Conservation (phyloP, 2,329 filamentous ascomycete species). For the Phoma sp. region DNA sequence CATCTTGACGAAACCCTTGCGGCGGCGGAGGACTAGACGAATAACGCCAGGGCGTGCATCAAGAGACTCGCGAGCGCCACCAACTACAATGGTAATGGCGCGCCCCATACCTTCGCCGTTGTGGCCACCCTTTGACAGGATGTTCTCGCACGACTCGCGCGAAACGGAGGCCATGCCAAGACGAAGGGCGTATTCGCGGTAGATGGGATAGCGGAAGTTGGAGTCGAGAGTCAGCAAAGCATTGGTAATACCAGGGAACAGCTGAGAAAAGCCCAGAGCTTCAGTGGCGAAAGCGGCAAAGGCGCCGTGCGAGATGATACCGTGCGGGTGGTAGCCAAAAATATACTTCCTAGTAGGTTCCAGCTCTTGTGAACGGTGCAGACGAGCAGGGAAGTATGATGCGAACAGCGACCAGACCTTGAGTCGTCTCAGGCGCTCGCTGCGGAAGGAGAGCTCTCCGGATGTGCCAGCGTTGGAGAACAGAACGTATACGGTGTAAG, state of each 20-base stretch:
- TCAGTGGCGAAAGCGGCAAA: slow-evolving; percentile 92
- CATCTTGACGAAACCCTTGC: slow-evolving; percentile 93
- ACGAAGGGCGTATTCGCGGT: slow-evolving; percentile 89
- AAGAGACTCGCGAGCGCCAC: slow-evolving; percentile 89
- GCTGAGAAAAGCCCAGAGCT: slow-evolving; percentile 80
- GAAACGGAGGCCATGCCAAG: slow-evolving; percentile 90
- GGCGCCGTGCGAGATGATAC: slow-evolving; percentile 96
- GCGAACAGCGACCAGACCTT: slow-evolving; percentile 88
- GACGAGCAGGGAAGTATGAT: slow-evolving; percentile 85
- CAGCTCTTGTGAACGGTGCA: slow-evolving; percentile 84
- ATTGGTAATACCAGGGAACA: slow-evolving; percentile 96
- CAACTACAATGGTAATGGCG: slow-evolving; percentile 95
- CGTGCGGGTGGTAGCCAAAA: slow-evolving; percentile 95
- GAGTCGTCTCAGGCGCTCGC: slow-evolving; percentile 73
- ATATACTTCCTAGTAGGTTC: slow-evolving; percentile 89
- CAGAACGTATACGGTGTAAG: slow-evolving; percentile 84
- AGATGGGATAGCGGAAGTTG: slow-evolving; percentile 93
- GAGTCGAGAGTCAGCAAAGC: slow-evolving; percentile 91
- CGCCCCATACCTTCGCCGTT: slow-evolving; percentile 86
- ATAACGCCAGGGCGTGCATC: slow-evolving; percentile 81
- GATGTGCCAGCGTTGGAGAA: slow-evolving; percentile 79
- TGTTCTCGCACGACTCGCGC: slow-evolving; percentile 87
- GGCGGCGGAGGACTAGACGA: slow-evolving; percentile 77
- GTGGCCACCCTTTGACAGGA: slow-evolving; percentile 77
- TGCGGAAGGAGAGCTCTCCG: slow-evolving; percentile 76